These are phyloP conservation scores for Populus hybrid DNA, from an alignment of 441 rosid species.

Conservation along the genomic window DNA sequence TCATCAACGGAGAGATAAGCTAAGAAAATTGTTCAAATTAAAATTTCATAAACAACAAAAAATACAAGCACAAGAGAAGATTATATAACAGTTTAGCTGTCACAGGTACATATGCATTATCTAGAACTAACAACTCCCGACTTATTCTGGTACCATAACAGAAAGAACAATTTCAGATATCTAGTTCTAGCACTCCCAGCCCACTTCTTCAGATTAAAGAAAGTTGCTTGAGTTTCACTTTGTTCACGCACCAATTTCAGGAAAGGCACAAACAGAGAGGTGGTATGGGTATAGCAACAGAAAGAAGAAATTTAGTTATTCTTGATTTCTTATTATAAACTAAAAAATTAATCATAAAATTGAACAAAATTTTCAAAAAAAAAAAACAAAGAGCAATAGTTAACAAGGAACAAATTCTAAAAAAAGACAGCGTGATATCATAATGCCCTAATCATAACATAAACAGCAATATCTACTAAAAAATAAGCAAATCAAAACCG, in stretches of 20 bases:
- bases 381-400: neutral
- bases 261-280: neutral
- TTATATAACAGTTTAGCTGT: neutral
- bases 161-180: neutral
- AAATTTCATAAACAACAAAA: neutral
- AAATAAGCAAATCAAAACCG: neutral
- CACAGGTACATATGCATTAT: neutral
- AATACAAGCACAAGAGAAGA: neutral
- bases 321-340: neutral
- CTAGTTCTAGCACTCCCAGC: neutral
- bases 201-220: neutral
- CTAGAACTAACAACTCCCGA: neutral
- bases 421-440: slow-evolving; percentile 1
- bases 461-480: neutral
- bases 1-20: neutral
- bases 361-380: neutral
- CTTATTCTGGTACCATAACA: neutral
- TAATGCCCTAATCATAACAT: neutral
- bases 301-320: too few species aligned
- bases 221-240: neutral
- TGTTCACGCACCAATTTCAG: neutral
- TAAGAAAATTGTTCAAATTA: neutral
- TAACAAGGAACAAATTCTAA: neutral
- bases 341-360: too few species aligned
- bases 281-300: too few species aligned